phyloP scores from a whole-genome alignment of 345 rosid species.

The Euphorbia lathyris region DNA sequence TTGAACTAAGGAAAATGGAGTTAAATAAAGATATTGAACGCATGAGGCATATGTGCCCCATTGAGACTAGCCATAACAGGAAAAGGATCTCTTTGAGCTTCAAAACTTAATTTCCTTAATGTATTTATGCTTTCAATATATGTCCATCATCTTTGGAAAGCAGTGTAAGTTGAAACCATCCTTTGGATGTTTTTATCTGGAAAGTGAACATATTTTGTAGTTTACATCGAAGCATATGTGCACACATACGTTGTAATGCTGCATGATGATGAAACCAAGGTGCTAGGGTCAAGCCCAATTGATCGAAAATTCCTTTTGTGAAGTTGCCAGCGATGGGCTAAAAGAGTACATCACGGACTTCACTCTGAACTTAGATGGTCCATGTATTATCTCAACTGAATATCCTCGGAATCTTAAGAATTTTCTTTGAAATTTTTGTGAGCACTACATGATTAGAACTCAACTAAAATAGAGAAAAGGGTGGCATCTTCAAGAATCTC shows the following conservation, averaged over 20 bases:
- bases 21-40: not conserved
- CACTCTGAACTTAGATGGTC: not conserved
- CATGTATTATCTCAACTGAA: not conserved
- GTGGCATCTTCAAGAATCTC: not conserved
- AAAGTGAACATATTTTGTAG: not conserved
- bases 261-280: not conserved
- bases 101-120: not conserved
- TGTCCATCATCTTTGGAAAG: not conserved
- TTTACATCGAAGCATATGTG: no score
- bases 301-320: no score
- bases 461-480: not conserved
- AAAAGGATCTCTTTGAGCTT: constrained; percentile 1
- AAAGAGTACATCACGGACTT: not conserved
- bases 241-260: not conserved
- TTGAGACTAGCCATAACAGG: constrained; percentile 1
- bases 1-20: not conserved
- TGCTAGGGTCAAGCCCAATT: not conserved
- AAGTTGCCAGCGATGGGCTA: not conserved
- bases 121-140: not conserved
- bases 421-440: not conserved
- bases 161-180: not conserved
- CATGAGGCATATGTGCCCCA: not conserved
- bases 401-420: not conserved
- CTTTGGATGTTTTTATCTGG: not conserved
- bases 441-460: not conserved